A percentile compares a stretch with the other conserved stretches of the same genome.
These are phyloP conservation scores for Scheffersomyces coipomensis DNA, from an alignment of 805 yeast genomes.

Conservation along the genomic window DNA sequence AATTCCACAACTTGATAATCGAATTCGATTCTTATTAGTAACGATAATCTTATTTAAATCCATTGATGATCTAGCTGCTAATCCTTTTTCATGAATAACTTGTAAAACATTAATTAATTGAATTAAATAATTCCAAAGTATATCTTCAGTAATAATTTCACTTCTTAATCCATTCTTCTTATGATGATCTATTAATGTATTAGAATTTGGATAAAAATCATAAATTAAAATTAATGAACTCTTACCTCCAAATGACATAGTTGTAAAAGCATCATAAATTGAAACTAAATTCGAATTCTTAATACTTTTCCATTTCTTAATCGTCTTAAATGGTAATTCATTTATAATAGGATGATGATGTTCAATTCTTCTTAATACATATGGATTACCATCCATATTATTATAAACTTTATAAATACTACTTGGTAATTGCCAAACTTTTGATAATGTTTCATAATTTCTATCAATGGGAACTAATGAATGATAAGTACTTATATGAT, in stretches of 20 bases:
- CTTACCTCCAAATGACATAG: conserved; percentile 79
- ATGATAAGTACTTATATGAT: conserved; percentile 65
- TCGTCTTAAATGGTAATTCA: conserved; percentile 57
- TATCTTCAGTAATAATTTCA: conserved; percentile 58
- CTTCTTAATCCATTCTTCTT: conserved; percentile 38
- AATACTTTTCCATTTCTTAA: conserved; percentile 66
- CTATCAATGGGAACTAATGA: conserved; percentile 80
- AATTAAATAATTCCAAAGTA: conserved; percentile 72
- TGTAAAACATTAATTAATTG: conserved; percentile 72
- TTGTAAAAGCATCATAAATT: conserved; percentile 79
- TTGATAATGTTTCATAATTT: conserved; percentile 26
- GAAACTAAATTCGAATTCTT: conserved; percentile 52
- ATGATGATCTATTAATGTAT: conserved; percentile 70
- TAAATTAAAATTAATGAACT: conserved; percentile 63
- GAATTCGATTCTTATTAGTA: conserved; percentile 68
- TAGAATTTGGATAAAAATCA: conserved; percentile 80
- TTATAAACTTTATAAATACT: conserved; percentile 79
- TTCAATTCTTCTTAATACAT: conserved; percentile 74
- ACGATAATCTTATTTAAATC: conserved; percentile 70
- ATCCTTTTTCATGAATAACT: conserved; percentile 61
- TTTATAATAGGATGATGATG: conserved; percentile 22
- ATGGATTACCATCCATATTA: conserved; percentile 72
- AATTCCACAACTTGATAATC: conserved; percentile 70
- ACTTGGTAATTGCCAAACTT: conserved; percentile 53
- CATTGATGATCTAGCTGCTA: conserved; percentile 60